Percentiles rank a stretch among this genome's conserved stretches.
Evolutionary conservation across 176 grass and related monocot species (phyloP).

Genomic region (Tillandsia fasciculata): DNA sequence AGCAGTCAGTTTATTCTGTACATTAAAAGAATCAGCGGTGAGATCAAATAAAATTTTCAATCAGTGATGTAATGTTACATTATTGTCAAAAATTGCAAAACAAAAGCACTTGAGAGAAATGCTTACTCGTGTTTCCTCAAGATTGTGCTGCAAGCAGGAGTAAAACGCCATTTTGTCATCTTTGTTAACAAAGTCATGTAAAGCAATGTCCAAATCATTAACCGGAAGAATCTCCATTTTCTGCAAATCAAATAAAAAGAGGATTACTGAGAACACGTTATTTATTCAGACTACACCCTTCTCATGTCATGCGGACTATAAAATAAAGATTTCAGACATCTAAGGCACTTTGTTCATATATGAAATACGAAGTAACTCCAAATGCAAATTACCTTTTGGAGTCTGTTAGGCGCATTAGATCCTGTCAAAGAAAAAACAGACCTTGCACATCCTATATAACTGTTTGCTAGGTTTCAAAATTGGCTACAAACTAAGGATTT

Average conservation of each 20-base stretch:
- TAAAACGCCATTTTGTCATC: constrained; percentile 62
- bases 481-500: no score
- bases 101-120: background rate
- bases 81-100: background rate
- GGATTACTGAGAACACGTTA: background rate
- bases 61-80: background rate
- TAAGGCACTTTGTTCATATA: no score
- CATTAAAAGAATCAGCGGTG: constrained; percentile 12
- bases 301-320: background rate
- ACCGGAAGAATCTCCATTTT: constrained; percentile 50
- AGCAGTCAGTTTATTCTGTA: constrained; percentile 41
- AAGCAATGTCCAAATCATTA: constrained; percentile 52
- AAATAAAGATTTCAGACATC: background rate
- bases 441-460: no score
- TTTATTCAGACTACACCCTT: background rate
- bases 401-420: no score
- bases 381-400: no score
- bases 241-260: constrained; percentile 33
- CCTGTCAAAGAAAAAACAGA: no score
- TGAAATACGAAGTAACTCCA: no score
- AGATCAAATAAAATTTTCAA: background rate
- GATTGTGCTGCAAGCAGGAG: constrained; percentile 37
- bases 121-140: constrained; percentile 50
- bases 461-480: no score
- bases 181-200: constrained; percentile 66